These are phyloP conservation scores for Boechera divaricarpa DNA, from an alignment of 345 rosid genomes.

Conservation along the genomic window DNA sequence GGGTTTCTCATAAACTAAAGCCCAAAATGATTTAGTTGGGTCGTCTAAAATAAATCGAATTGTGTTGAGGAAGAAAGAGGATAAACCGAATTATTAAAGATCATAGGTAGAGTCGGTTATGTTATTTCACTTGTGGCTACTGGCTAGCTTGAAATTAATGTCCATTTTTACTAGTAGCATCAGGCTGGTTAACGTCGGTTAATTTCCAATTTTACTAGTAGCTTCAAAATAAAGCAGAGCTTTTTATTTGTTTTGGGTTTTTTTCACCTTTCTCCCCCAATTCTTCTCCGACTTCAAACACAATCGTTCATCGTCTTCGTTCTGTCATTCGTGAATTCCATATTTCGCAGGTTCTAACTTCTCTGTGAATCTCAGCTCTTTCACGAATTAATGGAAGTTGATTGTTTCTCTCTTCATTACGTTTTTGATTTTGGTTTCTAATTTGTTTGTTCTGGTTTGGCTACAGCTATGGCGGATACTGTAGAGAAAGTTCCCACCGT, in stretches of 20 bases:
- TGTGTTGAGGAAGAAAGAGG: too few species aligned
- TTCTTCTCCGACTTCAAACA: background rate
- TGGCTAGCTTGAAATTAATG: too few species aligned
- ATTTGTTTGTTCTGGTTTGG: background rate
- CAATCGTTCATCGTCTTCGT: slow-evolving; percentile 1
- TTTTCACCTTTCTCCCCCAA: background rate
- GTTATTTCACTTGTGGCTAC: too few species aligned
- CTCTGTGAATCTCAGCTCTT: slow-evolving; percentile 8
- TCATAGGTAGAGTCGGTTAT: too few species aligned
- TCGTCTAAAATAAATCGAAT: background rate
- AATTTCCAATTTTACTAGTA: background rate
- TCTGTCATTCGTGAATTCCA: background rate
- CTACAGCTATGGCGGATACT: slow-evolving; percentile 42
- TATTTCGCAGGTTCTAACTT: background rate
- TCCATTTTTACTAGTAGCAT: slow-evolving; percentile 10
- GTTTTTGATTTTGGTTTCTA: slow-evolving; percentile 17
- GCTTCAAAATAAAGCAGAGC: slow-evolving; percentile 22
- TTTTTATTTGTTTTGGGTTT: background rate
- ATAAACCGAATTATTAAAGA: background rate
- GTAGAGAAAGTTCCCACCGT: slow-evolving; percentile 36
- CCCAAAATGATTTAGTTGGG: slow-evolving; percentile 5
- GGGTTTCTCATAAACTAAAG: slow-evolving; percentile 3
- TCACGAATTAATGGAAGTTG: background rate
- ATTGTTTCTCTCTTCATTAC: background rate
- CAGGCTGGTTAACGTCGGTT: background rate